Percentiles rank a stretch among this genome's conserved stretches.
Evolutionary conservation across 768 basidiomycete species (phyloP).

Genomic region (Suillus discolor): DNA sequence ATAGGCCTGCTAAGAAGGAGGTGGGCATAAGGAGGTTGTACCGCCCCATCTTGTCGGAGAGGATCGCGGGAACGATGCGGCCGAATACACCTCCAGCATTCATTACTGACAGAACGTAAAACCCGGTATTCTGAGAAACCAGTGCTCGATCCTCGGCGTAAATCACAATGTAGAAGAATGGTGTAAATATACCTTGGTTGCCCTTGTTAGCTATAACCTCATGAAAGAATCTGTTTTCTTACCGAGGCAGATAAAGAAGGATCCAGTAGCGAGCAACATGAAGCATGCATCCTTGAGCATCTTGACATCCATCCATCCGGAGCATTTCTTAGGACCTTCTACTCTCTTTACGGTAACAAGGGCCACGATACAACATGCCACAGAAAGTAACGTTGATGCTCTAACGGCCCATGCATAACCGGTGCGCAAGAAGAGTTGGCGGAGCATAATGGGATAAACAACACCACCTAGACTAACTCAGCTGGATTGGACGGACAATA

Average conservation of each 20-base stretch:
- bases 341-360: slow-evolving; percentile 45
- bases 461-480: slow-evolving; percentile 55
- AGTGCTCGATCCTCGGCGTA: slow-evolving; percentile 49
- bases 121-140: slow-evolving; percentile 42
- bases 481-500: slow-evolving; percentile 21
- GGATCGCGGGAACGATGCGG: slow-evolving; percentile 61
- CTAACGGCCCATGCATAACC: slow-evolving; percentile 70
- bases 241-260: slow-evolving; percentile 65
- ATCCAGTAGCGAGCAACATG: slow-evolving; percentile 53
- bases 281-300: slow-evolving; percentile 53
- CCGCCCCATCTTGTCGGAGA: slow-evolving; percentile 66
- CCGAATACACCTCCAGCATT: slow-evolving; percentile 70
- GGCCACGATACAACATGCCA: slow-evolving; percentile 48
- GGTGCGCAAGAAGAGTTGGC: slow-evolving; percentile 51
- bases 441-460: slow-evolving; percentile 67
- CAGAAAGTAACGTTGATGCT: slow-evolving; percentile 54
- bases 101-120: slow-evolving; percentile 64
- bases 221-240: slow-evolving; percentile 19
- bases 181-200: slow-evolving; percentile 63
- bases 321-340: slow-evolving; percentile 18
- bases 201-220: background rate
- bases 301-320: slow-evolving; percentile 22
- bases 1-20: slow-evolving; percentile 64
- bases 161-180: slow-evolving; percentile 69
- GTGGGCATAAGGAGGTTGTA: slow-evolving; percentile 69